phyloP scores from a whole-genome alignment of 1,139 yeast genomes.

The Saccharomyces hybrid region DNA sequence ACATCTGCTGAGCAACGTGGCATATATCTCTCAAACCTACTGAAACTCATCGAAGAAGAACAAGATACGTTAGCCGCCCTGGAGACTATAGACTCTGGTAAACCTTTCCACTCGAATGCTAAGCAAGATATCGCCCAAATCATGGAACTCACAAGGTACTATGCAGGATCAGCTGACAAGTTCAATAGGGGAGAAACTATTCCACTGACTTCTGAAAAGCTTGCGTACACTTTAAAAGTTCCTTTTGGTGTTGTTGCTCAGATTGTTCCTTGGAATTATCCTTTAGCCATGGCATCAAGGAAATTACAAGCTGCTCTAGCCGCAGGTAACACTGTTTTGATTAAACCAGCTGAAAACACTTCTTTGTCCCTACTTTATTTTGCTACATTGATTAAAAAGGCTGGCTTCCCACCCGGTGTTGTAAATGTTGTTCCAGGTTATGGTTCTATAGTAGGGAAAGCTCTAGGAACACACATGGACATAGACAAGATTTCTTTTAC shows the following conservation, averaged over 20 bases:
- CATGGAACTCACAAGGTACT: constrained; percentile 55
- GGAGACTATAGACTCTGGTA: constrained; percentile 62
- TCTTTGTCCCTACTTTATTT: constrained; percentile 54
- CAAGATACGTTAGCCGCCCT: constrained; percentile 45
- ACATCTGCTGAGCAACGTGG: constrained; percentile 44
- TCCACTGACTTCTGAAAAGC: constrained; percentile 53
- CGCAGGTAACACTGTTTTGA: constrained; percentile 59
- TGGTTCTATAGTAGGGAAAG: constrained; percentile 51
- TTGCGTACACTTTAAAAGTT: constrained; percentile 74
- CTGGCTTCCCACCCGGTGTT: constrained; percentile 73
- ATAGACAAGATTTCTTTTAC: constrained; percentile 66
- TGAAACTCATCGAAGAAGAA: constrained; percentile 45
- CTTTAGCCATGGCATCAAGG: constrained; percentile 64
- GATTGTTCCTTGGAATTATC: constrained; percentile 73
- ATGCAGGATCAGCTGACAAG: constrained; percentile 88
- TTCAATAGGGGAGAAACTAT: constrained; percentile 62
- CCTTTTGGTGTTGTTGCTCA: constrained; percentile 79
- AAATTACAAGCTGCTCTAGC: constrained; percentile 64
- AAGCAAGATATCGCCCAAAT: constrained; percentile 55
- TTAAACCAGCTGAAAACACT: constrained; percentile 62
- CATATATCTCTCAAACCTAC: constrained; percentile 42
- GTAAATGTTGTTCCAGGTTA: constrained; percentile 53
- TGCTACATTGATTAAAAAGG: constrained; percentile 49
- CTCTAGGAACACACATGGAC: constrained; percentile 48
- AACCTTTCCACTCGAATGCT: constrained; percentile 48